Evolutionary conservation across 2,329 filamentous ascomycete species (phyloP), one percentile per base, ranked within the genome.

Genomic region (Aureobasidium zeae): DNA sequence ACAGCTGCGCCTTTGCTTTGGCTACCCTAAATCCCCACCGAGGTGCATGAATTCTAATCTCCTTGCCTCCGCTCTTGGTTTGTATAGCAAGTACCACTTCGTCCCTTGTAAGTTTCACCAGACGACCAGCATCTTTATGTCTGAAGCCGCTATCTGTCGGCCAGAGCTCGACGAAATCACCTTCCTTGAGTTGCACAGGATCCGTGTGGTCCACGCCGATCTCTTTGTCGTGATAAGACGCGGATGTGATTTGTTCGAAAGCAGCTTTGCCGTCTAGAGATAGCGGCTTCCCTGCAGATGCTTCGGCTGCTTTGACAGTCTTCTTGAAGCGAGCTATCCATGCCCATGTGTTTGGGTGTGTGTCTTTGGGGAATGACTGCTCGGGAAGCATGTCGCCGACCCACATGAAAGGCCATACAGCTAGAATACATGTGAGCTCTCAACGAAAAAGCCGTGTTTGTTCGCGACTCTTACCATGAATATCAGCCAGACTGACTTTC

Each of bases 261-360:
- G 77, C 77, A 52, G 77, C 70, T 30, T 67, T 65, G 4, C 79
- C 78, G 5, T 67, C 63, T 22, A 81, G 49, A 1, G 56, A 66
- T 25, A 57, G 56, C 2, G 67, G 60, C 38, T 67, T 65, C 51
- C 67, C 65, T 2, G 57, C 52, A 24, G 54, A 55, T 15, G 56
- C 51, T 44, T 63, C 68, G 1, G 71, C 70, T 5, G 58, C 58
- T 4, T 64, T 60, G 1, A 77, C 55, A 2, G 65, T 67, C 12
- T 55, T 56, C 41, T 71, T 62, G 60, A 84, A 85, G n/a, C 81
- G 68, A 31, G 63, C 58, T 13, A 83, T 68, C 78, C 79, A 86
- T 1, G 72, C 71, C 55, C 74, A 81, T 0, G 77, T 72, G 45
- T 65, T 70, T 0, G 80, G 81, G 52, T 74, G 83, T 28, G 61